Conservation (phyloP, 2,329 filamentous ascomycete genomes). For the Pseudogymnoascus sp. region DNA sequence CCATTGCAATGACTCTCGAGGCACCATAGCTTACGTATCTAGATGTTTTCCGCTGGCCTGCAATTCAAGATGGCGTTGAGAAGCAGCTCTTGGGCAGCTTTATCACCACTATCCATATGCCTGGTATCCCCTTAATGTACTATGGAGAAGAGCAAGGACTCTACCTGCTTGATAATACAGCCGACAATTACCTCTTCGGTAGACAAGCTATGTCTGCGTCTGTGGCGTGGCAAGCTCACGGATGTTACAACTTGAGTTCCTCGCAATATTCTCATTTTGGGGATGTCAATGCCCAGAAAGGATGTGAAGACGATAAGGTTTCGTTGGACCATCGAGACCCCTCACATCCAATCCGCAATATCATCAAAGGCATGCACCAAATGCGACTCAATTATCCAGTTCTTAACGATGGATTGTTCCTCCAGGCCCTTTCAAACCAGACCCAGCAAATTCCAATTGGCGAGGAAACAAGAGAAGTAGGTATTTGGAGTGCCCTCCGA, state of each 20-base stretch:
- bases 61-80: conserved; percentile 48
- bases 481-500: conserved; percentile 54
- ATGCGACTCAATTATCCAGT: conserved; percentile 49
- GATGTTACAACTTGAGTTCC: conserved; percentile 51
- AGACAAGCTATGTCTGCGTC: conserved; percentile 55
- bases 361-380: conserved; percentile 55
- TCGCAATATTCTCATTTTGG: conserved; percentile 53
- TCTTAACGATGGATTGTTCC: conserved; percentile 51
- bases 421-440: conserved; percentile 50
- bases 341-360: conserved; percentile 51
- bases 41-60: conserved; percentile 60
- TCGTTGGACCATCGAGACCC: conserved; percentile 56
- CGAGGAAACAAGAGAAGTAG: conserved; percentile 45
- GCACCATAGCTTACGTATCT: conserved; percentile 45
- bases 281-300: conserved; percentile 43
- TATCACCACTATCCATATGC: conserved; percentile 51
- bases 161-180: conserved; percentile 57
- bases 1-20: conserved; percentile 31
- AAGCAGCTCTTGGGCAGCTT: conserved; percentile 52
- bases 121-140: conserved; percentile 52
- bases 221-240: conserved; percentile 57
- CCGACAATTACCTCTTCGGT: conserved; percentile 58
- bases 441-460: conserved; percentile 46
- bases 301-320: conserved; percentile 50
- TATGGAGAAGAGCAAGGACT: conserved; percentile 62